Conservation (phyloP, 176 grass and related monocot species). For the Lolium perenne region DNA sequence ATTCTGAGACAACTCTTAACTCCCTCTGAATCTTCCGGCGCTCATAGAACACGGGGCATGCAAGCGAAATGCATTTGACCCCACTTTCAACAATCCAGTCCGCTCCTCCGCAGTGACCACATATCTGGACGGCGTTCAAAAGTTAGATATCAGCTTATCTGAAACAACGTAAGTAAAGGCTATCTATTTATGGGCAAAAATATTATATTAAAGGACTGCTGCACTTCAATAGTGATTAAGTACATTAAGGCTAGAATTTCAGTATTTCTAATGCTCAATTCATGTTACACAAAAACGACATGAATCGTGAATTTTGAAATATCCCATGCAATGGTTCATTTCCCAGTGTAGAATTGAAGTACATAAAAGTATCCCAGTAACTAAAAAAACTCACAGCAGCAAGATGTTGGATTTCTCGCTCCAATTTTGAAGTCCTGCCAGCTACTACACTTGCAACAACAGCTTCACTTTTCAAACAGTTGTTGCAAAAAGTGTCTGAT, state of each 20-base stretch:
- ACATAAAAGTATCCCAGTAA: not conserved
- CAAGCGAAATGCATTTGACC: slow-evolving; percentile 80
- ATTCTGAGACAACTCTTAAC: slow-evolving; percentile 55
- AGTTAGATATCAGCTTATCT: not conserved
- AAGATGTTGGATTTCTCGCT: slow-evolving; percentile 86
- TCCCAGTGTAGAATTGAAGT: not conserved
- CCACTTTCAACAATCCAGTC: slow-evolving; percentile 79
- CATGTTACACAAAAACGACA: not conserved
- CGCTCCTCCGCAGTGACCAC: slow-evolving; percentile 77
- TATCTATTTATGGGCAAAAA: not conserved
- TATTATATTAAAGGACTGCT: not conserved
- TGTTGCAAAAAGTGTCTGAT: slow-evolving; percentile 63
- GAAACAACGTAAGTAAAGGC: not conserved
- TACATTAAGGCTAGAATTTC: not conserved
- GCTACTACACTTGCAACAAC: slow-evolving; percentile 61
- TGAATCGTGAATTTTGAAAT: not conserved
- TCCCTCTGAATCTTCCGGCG: slow-evolving; percentile 76
- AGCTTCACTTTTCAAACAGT: slow-evolving; percentile 69
- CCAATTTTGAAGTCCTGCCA: slow-evolving; percentile 74
- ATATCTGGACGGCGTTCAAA: slow-evolving; percentile 62
- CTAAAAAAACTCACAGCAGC: slow-evolving; percentile 65
- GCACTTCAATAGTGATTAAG: not conserved
- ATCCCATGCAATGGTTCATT: not conserved
- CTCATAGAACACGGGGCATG: slow-evolving; percentile 91
- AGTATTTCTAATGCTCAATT: slow-evolving; percentile 22